Percentiles rank a stretch among this genome's conserved stretches.
Evolutionary conservation across 805 yeast species (phyloP).

Genomic region (Candida railenensis): DNA sequence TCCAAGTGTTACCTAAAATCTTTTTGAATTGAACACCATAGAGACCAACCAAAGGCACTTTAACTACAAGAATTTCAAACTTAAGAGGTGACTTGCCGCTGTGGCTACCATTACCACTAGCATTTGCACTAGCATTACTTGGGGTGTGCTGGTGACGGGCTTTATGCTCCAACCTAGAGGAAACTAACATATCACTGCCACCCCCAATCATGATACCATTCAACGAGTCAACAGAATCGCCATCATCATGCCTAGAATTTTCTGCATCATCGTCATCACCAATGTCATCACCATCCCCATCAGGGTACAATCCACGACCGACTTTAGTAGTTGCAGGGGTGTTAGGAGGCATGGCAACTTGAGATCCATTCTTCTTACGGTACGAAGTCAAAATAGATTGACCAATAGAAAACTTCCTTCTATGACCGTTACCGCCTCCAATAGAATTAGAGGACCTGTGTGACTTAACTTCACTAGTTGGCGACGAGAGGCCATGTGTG

Average conservation of each 20-base stretch:
- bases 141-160: constrained; percentile 34
- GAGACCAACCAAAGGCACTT: constrained; percentile 84
- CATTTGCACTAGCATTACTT: constrained; percentile 16
- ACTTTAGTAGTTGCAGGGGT: constrained; percentile 54
- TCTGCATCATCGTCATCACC: constrained; percentile 30
- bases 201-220: constrained; percentile 49
- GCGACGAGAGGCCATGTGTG: constrained; percentile 24
- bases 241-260: constrained; percentile 36
- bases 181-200: constrained; percentile 60
- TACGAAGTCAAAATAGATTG: constrained; percentile 49
- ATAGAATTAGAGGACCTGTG: constrained; percentile 41
- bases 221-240: constrained; percentile 61
- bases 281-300: constrained; percentile 26
- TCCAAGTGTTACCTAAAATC: constrained; percentile 91
- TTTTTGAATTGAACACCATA: constrained; percentile 96
- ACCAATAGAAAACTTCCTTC: constrained; percentile 65
- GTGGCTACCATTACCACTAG: constrained; percentile 10
- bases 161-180: constrained; percentile 57
- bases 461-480: constrained; percentile 27
- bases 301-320: constrained; percentile 25
- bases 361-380: constrained; percentile 48
- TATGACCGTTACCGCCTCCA: constrained; percentile 38
- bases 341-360: constrained; percentile 45
- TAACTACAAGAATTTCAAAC: constrained; percentile 89
- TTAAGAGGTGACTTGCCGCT: constrained; percentile 56